phyloP scores from a whole-genome alignment of 2,329 filamentous ascomycete species.

The Colletotrichum incanum region DNA sequence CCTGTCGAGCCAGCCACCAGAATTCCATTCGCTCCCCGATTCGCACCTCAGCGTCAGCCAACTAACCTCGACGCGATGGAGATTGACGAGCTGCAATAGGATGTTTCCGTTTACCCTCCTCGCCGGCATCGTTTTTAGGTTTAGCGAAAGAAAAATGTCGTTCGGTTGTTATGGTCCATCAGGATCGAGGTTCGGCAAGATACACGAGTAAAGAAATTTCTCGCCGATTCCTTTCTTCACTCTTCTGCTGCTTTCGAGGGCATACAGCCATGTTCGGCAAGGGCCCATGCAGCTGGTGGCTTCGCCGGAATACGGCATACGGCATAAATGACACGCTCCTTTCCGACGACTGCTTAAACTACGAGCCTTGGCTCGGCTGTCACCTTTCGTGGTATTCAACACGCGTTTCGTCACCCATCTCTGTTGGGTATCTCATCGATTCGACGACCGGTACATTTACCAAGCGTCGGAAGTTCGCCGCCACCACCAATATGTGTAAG shows the following conservation, averaged over 20 bases:
- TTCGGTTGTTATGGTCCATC: neutral
- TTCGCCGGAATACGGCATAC: neutral
- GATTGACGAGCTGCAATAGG: constrained; percentile 55
- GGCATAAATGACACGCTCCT: neutral
- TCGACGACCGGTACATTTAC: constrained; percentile 9
- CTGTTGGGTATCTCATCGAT: constrained; percentile 25
- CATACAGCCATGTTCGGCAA: neutral
- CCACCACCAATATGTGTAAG: constrained; percentile 32
- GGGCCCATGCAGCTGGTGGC: neutral
- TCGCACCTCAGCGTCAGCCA: constrained; percentile 48
- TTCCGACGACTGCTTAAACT: neutral
- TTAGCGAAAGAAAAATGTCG: neutral
- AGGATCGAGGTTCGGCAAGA: neutral
- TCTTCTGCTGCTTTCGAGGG: neutral
- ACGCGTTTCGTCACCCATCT: constrained; percentile 2
- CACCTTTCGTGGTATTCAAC: neutral
- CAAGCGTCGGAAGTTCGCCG: neutral
- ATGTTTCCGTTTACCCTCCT: constrained; percentile 24
- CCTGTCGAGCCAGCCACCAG: constrained; percentile 44
- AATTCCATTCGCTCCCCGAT: constrained; percentile 47
- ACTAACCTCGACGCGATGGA: constrained; percentile 47
- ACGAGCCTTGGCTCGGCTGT: neutral
- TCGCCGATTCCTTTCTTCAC: neutral
- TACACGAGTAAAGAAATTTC: neutral
- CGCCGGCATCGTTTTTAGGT: constrained; percentile 14